These are phyloP conservation scores for Pichia kluyveri DNA, from an alignment of 805 yeast species.

Conservation along the genomic window DNA sequence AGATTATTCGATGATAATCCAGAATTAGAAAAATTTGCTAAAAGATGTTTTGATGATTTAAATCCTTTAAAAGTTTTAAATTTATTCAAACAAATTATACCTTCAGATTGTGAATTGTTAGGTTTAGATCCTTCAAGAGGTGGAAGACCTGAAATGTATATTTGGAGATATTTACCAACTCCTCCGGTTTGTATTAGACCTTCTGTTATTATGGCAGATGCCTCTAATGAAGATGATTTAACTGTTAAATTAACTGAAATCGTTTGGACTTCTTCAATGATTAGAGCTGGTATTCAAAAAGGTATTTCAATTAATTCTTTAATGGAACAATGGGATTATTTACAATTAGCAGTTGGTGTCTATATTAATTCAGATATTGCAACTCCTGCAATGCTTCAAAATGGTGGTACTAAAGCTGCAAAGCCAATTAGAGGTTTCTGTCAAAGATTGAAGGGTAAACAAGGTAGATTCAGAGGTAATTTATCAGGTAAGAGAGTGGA, in stretches of 20 bases:
- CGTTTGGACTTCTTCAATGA: constrained; percentile 92
- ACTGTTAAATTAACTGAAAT: constrained; percentile 94
- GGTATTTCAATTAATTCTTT: constrained; percentile 88
- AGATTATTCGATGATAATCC: constrained; percentile 69
- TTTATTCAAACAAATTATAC: constrained; percentile 75
- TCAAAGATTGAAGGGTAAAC: constrained; percentile 95
- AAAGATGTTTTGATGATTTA: constrained; percentile 84
- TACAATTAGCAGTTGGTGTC: constrained; percentile 93
- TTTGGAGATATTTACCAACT: constrained; percentile 96
- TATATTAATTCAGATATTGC: constrained; percentile 95
- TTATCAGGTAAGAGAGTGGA: constrained; percentile 98
- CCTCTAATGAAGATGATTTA: constrained; percentile 92
- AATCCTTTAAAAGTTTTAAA: constrained; percentile 87
- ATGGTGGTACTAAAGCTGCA: constrained; percentile 42
- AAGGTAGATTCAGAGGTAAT: constrained; percentile 98
- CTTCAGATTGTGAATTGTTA: constrained; percentile 83
- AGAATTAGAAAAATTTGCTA: constrained; percentile 79
- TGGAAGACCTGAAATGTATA: constrained; percentile 92
- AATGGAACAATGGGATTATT: constrained; percentile 99
- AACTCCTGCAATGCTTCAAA: constrained; percentile 66
- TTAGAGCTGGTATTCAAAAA: constrained; percentile 89
- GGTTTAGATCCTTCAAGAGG: constrained; percentile 84
- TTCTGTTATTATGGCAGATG: constrained; percentile 86
- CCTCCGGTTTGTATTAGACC: constrained; percentile 99
- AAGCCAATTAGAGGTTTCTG: constrained; percentile 92